A percentile compares a stretch with the other conserved stretches of the same genome.
Evolutionary conservation across 176 grass and related monocot species (phyloP).

Genomic region (Bolboschoenus planiculmis): DNA sequence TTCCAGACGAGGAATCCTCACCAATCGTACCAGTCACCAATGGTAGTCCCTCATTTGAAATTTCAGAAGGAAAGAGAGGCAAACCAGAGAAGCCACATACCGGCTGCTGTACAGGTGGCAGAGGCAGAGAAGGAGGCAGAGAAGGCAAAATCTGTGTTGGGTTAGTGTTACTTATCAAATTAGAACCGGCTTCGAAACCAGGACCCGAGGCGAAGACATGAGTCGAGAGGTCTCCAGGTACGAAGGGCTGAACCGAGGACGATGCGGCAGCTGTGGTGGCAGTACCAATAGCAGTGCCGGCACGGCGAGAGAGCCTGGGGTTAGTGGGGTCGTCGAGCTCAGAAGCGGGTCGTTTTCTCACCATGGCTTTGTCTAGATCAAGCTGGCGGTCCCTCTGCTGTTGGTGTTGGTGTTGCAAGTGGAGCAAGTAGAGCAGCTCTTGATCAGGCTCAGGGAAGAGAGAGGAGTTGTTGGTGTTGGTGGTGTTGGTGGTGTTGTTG

Average conservation of each 20-base stretch:
- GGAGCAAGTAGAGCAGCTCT: slow-evolving; percentile 30
- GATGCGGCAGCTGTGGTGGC: slow-evolving; percentile 23
- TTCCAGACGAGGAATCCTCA: slow-evolving; percentile 18
- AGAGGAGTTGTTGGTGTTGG: slow-evolving; percentile 17
- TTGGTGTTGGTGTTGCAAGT: slow-evolving; percentile 38
- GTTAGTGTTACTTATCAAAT: slow-evolving; percentile 11
- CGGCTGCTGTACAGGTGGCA: slow-evolving; percentile 24
- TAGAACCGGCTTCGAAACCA: slow-evolving; percentile 1
- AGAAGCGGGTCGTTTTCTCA: slow-evolving; percentile 71
- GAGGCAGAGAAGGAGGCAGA: slow-evolving; percentile 32
- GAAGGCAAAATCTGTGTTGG: slow-evolving; percentile 14
- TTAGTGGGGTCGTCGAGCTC: slow-evolving; percentile 52
- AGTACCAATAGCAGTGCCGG: slow-evolving; percentile 31
- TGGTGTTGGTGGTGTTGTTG: slow-evolving; percentile 13
- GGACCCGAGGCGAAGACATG: slow-evolving; percentile 22
- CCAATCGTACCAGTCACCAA: neutral
- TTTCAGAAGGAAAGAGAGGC: slow-evolving; percentile 35
- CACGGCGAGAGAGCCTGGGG: slow-evolving; percentile 19
- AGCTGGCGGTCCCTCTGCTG: neutral
- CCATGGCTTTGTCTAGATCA: slow-evolving; percentile 38
- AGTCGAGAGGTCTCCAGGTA: neutral
- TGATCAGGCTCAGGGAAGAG: slow-evolving; percentile 18
- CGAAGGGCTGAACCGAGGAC: neutral
- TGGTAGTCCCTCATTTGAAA: slow-evolving; percentile 23
- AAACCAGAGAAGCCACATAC: slow-evolving; percentile 39